phyloP scores from a whole-genome alignment of 2,329 filamentous ascomycete species.

The Cytospora piceae region DNA sequence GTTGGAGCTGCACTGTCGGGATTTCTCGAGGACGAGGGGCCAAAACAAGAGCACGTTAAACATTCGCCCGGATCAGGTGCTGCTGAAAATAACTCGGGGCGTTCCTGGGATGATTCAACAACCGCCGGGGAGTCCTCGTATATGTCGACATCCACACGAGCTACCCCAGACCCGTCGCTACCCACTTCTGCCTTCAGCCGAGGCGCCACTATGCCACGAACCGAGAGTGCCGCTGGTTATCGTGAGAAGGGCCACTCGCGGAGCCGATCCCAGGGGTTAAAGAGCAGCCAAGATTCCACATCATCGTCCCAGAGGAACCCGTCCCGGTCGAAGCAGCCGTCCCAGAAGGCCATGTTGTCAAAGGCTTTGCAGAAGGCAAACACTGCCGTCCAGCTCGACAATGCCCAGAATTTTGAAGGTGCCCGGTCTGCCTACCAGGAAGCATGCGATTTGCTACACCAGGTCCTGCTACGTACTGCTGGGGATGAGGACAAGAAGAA shows the following conservation, averaged over 20 bases:
- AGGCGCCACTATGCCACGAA: conserved; percentile 40
- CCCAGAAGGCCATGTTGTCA: conserved; percentile 96
- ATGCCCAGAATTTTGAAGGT: conserved; percentile 91
- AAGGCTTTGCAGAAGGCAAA: conserved; percentile 94
- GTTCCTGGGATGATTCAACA: conserved; percentile 36
- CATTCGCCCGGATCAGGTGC: conserved; percentile 30
- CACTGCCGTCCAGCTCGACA: conserved; percentile 91
- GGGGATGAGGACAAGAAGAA: conserved; percentile 88
- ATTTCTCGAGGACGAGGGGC: background rate
- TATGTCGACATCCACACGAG: conserved; percentile 29
- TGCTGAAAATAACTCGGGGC: conserved; percentile 30
- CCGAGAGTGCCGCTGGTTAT: conserved; percentile 37
- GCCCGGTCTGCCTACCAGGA: conserved; percentile 90
- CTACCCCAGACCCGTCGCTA: conserved; percentile 24
- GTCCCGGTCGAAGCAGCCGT: conserved; percentile 54
- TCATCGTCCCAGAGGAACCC: conserved; percentile 38
- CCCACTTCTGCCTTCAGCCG: conserved; percentile 28
- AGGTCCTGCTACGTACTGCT: conserved; percentile 83
- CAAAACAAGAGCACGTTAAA: conserved; percentile 18
- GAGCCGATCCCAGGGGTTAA: conserved; percentile 50
- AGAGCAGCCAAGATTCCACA: conserved; percentile 49
- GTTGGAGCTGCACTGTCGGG: conserved; percentile 28
- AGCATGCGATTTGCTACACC: conserved; percentile 83
- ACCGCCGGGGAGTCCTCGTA: conserved; percentile 31
- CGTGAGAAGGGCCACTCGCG: conserved; percentile 47